Conservation (phyloP, 2,329 filamentous ascomycete genomes). For the Monosporascus ibericus region DNA sequence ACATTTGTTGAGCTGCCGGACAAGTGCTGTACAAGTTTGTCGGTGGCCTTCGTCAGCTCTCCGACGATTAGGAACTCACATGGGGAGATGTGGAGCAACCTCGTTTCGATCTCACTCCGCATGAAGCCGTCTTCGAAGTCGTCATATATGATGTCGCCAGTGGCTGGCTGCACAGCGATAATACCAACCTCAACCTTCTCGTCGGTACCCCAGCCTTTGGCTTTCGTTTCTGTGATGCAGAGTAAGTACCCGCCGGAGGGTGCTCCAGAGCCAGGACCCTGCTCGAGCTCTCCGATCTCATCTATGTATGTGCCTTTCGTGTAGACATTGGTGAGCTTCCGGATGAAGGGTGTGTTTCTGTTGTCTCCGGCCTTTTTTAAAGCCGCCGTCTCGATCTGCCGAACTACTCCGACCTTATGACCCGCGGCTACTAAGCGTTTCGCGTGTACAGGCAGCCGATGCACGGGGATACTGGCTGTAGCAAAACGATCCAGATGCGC, state of each 20-base stretch:
- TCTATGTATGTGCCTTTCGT: constrained; percentile 98
- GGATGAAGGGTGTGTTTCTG: constrained; percentile 82
- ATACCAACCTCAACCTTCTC: constrained; percentile 91
- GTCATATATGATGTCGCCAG: constrained; percentile 93
- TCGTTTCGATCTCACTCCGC: constrained; percentile 90
- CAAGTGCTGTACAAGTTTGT: constrained; percentile 86
- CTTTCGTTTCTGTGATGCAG: constrained; percentile 80
- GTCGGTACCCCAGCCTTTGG: constrained; percentile 75
- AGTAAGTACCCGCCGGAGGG: constrained; percentile 79
- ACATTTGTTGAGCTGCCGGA: constrained; percentile 86
- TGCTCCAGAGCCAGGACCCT: constrained; percentile 38
- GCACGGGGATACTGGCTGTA: constrained; percentile 90
- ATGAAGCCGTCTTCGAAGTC: constrained; percentile 97
- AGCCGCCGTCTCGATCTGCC: constrained; percentile 91
- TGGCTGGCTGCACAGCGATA: constrained; percentile 89
- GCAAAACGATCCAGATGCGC: constrained; percentile 89
- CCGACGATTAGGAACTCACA: constrained; percentile 94
- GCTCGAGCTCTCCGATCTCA: constrained; percentile 75
- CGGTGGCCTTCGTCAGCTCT: constrained; percentile 80
- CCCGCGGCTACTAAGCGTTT: constrained; percentile 89
- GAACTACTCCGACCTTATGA: constrained; percentile 91
- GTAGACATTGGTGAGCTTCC: constrained; percentile 92
- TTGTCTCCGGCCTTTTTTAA: constrained; percentile 95
- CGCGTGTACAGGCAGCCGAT: constrained; percentile 85
- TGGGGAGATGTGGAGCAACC: constrained; percentile 90